Evolutionary conservation across 2,329 filamentous ascomycete species (phyloP), one percentile per base, ranked within the genome.

Genomic region (Fusarium sp.): DNA sequence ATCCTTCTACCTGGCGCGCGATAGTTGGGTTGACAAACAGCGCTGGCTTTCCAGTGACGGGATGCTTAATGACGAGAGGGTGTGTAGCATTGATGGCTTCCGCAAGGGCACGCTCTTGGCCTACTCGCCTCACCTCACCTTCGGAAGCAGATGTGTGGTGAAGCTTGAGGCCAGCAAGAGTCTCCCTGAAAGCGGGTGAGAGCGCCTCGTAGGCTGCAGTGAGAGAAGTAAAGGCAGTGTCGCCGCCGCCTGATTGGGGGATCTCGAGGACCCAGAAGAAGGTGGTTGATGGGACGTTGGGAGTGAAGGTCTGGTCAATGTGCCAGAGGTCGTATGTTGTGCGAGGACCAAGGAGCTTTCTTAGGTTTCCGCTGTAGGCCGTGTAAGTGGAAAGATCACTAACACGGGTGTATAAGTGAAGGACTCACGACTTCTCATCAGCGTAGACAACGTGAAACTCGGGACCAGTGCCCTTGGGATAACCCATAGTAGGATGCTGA

Each of bases 261-360:
- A 64, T 71, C 19, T 78, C 76, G 1, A 78, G 75, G 4, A 78
- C 74, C 74, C 76, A 78, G 63, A 78, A 77, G 59, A 78, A 77
- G 1, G 73, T 77, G 3, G 76, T 78, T 2, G 74, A 76, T 0
- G 76, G 76, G 0, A 75, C 64, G 4, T 78, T 77, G 1, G 75
- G 67, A 0, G 75, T 77, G n/a, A 77, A 77, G 0, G 76, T 77
- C n/a, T 78, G 76, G 39, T 78, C 76, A 0, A 77, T 62, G 15
- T 78, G 76, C 76, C 76, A 78, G 2, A 78, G 71, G 9, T 78
- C 76, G 9, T 77, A 78, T 1, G 69, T 69, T 1, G 74, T 73
- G 3, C 70, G 61, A 14, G 71, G 68, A 0, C 76, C 76, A 1
- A 78, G 62, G 0, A 78, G 74, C 3, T 52, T 74, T 49, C 76